Base-by-base conservation (phyloP, 2,329 filamentous ascomycete species). In the Epichloe sp. region DNA sequence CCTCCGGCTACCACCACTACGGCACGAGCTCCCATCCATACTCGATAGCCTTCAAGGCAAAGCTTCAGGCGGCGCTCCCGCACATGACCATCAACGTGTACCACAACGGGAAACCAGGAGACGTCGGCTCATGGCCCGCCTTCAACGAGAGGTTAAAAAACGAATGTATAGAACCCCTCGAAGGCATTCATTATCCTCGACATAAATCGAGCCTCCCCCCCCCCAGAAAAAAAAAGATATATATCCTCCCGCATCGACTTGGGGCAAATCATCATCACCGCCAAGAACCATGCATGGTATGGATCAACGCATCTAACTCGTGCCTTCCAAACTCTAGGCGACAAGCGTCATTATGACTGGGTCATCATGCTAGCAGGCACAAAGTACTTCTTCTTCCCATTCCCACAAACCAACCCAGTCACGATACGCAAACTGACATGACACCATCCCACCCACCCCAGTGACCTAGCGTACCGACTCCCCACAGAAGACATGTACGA, bases 281-380 rank as follows among this genome's bases (percentile, higher is more conserved):
- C 31, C 31, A 10, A 31, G 8, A 10, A 31, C 31, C 31, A 26
- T 3, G 26, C 10, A 11, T 10, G 31, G 26, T 3, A 11, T 10
- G 31, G 10, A 1, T 31, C 31, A 31, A 11, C 31, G 10, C 10
- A 31, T 31, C 31, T 31, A 31, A 31, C 10, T 31, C 31, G 31
- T 31, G 31, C 31, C 31, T 31, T 11, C 3, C 8, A 31, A 31
- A 4, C 31, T 31, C 31, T 31, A 64, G 62, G 58, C 50, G 47
- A 56, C n/a, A 54, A 52, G 34, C 53, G 54, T 4, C 52, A 55
- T 1, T 80, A 69, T 56, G 77, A 83, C 67, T 85, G 80, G 78
- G 73, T 77, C 14, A 73, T 85, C 35, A 64, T 84, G 4, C 71
- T 85, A 2, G 81, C 78, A 8, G 82, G 81, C 2, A 84, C 81